These are phyloP conservation scores for Neospermospora avenae DNA, from an alignment of 2,329 filamentous ascomycete genomes.

Conservation along the genomic window DNA sequence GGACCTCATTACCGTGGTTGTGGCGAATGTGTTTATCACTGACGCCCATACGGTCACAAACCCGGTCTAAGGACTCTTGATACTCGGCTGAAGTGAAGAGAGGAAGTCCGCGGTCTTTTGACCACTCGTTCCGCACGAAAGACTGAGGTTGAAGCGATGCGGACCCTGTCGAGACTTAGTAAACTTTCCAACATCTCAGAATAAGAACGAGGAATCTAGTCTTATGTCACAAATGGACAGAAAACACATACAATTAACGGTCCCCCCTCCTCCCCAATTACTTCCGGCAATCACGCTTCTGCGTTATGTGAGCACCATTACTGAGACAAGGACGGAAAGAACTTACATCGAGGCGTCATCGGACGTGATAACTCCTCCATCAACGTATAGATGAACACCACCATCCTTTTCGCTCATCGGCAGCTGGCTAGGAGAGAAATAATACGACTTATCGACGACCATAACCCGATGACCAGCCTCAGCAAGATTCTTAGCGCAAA, in stretches of 20 bases:
- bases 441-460: constrained; percentile 79
- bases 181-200: no score
- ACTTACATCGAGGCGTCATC: constrained; percentile 53
- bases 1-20: constrained; percentile 63
- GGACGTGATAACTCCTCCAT: constrained; percentile 54
- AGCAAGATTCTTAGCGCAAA: constrained; percentile 76
- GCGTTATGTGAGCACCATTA: background rate
- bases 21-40: constrained; percentile 62
- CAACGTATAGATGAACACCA: constrained; percentile 64
- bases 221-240: no score
- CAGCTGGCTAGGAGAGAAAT: constrained; percentile 68
- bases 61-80: constrained; percentile 70
- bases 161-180: constrained; percentile 41
- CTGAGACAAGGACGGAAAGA: background rate
- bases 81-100: constrained; percentile 71
- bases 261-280: constrained; percentile 82
- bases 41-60: constrained; percentile 75
- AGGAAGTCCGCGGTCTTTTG: constrained; percentile 49
- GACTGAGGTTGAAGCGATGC: constrained; percentile 60
- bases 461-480: constrained; percentile 73
- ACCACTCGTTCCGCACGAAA: constrained; percentile 19
- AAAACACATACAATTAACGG: constrained; percentile 64
- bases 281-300: constrained; percentile 60
- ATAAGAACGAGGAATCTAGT: no score
- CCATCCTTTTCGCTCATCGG: constrained; percentile 68